Conservation (phyloP, 176 grass and related monocot genomes). For the Carex cristatella region DNA sequence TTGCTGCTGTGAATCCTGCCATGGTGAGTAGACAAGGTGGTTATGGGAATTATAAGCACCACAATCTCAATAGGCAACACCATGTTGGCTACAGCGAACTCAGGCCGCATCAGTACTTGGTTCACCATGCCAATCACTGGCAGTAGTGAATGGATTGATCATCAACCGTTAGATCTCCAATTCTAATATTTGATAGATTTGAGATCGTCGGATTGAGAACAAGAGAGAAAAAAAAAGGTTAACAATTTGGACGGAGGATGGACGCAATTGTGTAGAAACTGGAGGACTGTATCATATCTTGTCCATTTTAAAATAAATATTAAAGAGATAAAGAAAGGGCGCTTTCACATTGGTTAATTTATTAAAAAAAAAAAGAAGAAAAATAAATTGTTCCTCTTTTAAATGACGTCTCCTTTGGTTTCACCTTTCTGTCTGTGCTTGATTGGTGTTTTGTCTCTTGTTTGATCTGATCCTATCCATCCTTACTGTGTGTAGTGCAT, state of each 20-base stretch:
- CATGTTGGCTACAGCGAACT: background rate
- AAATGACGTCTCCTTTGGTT: background rate
- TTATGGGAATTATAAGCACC: background rate
- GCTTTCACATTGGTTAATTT: conserved; percentile 7
- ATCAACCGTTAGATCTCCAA: background rate
- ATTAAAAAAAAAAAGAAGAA: background rate
- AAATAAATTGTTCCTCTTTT: background rate
- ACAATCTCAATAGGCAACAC: background rate
- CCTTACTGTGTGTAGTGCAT: background rate
- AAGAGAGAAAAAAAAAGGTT: background rate
- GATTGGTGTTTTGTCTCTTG: background rate
- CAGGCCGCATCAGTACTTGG: conserved; percentile 18
- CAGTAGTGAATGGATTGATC: conserved; percentile 11
- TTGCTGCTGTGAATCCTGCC: background rate
- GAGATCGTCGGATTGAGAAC: conserved; percentile 11
- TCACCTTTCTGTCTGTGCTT: background rate
- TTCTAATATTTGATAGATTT: conserved; percentile 24
- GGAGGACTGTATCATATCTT: conserved; percentile 20
- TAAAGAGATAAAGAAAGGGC: background rate
- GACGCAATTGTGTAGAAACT: conserved; percentile 2
- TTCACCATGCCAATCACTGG: conserved; percentile 41
- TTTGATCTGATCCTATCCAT: background rate
- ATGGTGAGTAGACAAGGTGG: conserved; percentile 11
- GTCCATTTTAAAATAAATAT: conserved; percentile 7
- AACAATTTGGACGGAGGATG: conserved; percentile 25